phyloP scores from a whole-genome alignment of 495 filamentous ascomycete species.

The Hyaloscypha variabilis region DNA sequence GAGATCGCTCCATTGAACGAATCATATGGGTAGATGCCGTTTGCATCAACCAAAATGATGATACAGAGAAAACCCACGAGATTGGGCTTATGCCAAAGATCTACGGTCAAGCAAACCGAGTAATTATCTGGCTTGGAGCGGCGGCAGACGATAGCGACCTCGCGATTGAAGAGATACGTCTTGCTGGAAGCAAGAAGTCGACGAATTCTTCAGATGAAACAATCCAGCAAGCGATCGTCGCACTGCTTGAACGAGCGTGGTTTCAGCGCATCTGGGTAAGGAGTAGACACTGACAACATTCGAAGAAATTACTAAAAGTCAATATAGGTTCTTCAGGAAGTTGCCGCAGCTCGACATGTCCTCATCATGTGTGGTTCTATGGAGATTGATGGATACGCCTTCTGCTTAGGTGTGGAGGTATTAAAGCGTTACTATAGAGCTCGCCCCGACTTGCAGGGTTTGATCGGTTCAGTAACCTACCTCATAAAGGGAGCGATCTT shows the following conservation, averaged over 20 bases:
- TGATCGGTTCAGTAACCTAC: conserved; percentile 28
- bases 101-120: conserved; percentile 35
- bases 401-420: conserved; percentile 17
- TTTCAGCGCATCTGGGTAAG: conserved; percentile 39
- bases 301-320: conserved; percentile 12
- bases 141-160: conserved; percentile 25
- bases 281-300: background rate
- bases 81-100: conserved; percentile 38
- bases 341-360: conserved; percentile 35
- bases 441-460: conserved; percentile 7
- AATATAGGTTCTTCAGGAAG: conserved; percentile 31
- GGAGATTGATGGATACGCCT: conserved; percentile 25
- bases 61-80: conserved; percentile 25
- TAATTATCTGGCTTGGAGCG: conserved; percentile 39
- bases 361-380: conserved; percentile 29
- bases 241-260: conserved; percentile 31
- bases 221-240: conserved; percentile 18
- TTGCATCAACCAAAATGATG: conserved; percentile 31
- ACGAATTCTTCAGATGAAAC: background rate
- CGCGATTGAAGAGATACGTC: conserved; percentile 25
- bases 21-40: conserved; percentile 29
- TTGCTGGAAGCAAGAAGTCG: background rate
- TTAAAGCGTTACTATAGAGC: conserved; percentile 9
- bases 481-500: conserved; percentile 31
- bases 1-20: conserved; percentile 23